Evolutionary conservation across 2,329 filamentous ascomycete genomes (phyloP).

Genomic region (Cladobotryum mycophilum): DNA sequence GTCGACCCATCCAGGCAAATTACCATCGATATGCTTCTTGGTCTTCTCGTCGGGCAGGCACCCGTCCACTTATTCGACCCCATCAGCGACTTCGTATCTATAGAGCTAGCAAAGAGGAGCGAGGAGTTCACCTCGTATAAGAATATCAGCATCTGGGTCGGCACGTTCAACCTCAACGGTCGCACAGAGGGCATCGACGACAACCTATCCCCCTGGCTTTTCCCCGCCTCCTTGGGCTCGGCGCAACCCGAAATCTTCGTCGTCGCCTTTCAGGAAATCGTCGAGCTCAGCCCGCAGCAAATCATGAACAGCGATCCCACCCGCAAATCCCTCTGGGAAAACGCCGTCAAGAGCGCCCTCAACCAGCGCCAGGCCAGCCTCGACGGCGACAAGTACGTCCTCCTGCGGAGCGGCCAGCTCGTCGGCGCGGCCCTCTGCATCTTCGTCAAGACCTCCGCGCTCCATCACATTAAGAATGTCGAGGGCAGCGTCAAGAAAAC

Average conservation of each 20-base stretch:
- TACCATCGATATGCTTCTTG: conserved; percentile 89
- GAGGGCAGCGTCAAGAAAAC: conserved; percentile 92
- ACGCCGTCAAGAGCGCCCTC: conserved; percentile 68
- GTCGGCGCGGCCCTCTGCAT: conserved; percentile 90
- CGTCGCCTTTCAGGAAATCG: conserved; percentile 95
- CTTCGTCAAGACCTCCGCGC: conserved; percentile 73
- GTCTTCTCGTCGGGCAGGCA: conserved; percentile 73
- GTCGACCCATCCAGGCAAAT: conserved; percentile 87
- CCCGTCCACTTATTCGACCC: conserved; percentile 88
- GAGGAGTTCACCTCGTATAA: conserved; percentile 70
- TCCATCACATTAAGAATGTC: conserved; percentile 87
- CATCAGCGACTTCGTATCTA: conserved; percentile 81
- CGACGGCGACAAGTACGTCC: conserved; percentile 73
- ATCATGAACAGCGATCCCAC: conserved; percentile 98
- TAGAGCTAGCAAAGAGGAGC: conserved; percentile 62
- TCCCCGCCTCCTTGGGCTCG: conserved; percentile 51
- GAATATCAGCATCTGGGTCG: conserved; percentile 73
- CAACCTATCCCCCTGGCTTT: conserved; percentile 82
- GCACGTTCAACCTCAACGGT: conserved; percentile 94
- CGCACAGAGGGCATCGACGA: conserved; percentile 69
- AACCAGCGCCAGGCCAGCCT: conserved; percentile 62
- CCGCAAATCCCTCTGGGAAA: conserved; percentile 79
- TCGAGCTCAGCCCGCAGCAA: conserved; percentile 94
- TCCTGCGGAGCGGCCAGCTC: conserved; percentile 85
- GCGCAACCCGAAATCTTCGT: conserved; percentile 78